A percentile compares a stretch with the other conserved stretches of the same genome.
Conservation (phyloP, 1,284 basidiomycete genomes). For the Pulveroboletus sp. region DNA sequence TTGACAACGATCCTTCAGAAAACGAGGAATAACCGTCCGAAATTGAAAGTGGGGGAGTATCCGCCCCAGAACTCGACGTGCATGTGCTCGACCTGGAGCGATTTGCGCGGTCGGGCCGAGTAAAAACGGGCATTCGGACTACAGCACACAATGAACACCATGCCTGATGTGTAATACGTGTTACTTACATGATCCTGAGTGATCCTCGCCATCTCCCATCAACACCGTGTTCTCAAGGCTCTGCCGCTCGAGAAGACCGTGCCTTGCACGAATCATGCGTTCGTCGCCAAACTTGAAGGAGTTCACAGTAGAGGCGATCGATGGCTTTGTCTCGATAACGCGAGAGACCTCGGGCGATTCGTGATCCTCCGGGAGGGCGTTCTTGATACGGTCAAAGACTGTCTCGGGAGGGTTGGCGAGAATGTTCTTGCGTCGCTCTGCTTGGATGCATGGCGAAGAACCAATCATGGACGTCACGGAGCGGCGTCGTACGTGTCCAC, state of each 20-base stretch:
- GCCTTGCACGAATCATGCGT: slow-evolving; percentile 63
- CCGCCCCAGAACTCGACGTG: slow-evolving; percentile 57
- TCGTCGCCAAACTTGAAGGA: slow-evolving; percentile 65
- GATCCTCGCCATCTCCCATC: slow-evolving; percentile 64
- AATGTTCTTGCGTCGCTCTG: slow-evolving; percentile 60
- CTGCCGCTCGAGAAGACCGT: slow-evolving; percentile 62
- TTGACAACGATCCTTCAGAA: slow-evolving; percentile 71
- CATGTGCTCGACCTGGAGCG: slow-evolving; percentile 69
- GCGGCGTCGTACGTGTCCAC: slow-evolving; percentile 66
- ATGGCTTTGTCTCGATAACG: slow-evolving; percentile 55
- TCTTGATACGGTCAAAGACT: slow-evolving; percentile 32
- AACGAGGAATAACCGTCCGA: slow-evolving; percentile 63
- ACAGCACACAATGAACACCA: slow-evolving; percentile 10
- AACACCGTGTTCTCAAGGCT: slow-evolving; percentile 67
- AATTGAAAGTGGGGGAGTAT: slow-evolving; percentile 68
- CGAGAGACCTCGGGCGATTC: slow-evolving; percentile 43
- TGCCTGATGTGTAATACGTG: background rate
- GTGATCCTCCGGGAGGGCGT: slow-evolving; percentile 32
- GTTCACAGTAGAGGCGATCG: slow-evolving; percentile 55
- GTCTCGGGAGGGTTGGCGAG: slow-evolving; percentile 39
- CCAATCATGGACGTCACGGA: slow-evolving; percentile 68
- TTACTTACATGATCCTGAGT: slow-evolving; percentile 53
- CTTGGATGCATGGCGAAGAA: slow-evolving; percentile 66
- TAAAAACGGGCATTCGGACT: slow-evolving; percentile 58
- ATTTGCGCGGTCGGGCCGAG: slow-evolving; percentile 50